A percentile compares a stretch with the other conserved stretches of the same genome.
phyloP scores from a whole-genome alignment of 176 grass and related monocot genomes.

The Guadua angustifolia region DNA sequence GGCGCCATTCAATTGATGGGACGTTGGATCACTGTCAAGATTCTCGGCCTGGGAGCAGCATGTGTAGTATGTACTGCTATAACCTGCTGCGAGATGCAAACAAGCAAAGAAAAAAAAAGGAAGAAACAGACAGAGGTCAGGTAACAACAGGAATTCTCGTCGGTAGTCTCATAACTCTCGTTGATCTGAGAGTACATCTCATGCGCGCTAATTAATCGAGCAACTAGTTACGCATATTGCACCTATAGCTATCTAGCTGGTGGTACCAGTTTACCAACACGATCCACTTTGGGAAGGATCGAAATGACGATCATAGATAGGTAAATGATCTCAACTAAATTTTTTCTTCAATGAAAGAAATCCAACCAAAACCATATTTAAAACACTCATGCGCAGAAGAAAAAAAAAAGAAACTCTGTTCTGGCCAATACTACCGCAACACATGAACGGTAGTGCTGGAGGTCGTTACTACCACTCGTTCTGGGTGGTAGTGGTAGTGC shows the following conservation, averaged over 20 bases:
- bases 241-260: background rate
- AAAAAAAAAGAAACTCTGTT: too few species aligned
- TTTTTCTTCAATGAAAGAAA: too few species aligned
- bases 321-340: too few species aligned
- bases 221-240: background rate
- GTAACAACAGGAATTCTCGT: background rate
- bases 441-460: too few species aligned
- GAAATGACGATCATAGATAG: too few species aligned
- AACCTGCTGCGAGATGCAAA: background rate
- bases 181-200: background rate
- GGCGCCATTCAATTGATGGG: conserved; percentile 47
- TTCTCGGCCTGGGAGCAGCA: conserved; percentile 42
- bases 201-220: background rate
- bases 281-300: too few species aligned
- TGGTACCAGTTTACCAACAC: background rate
- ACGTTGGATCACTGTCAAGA: conserved; percentile 67
- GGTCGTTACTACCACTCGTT: too few species aligned
- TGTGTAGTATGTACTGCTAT: background rate
- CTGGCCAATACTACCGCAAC: too few species aligned
- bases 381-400: too few species aligned
- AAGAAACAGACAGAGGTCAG: background rate
- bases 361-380: too few species aligned
- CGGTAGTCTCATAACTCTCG: background rate
- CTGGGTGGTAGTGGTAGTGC: too few species aligned
- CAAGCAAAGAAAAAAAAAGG: background rate